Conservation (phyloP, 108 stramenopile genomes). For the Cyclotella kingstonii region DNA sequence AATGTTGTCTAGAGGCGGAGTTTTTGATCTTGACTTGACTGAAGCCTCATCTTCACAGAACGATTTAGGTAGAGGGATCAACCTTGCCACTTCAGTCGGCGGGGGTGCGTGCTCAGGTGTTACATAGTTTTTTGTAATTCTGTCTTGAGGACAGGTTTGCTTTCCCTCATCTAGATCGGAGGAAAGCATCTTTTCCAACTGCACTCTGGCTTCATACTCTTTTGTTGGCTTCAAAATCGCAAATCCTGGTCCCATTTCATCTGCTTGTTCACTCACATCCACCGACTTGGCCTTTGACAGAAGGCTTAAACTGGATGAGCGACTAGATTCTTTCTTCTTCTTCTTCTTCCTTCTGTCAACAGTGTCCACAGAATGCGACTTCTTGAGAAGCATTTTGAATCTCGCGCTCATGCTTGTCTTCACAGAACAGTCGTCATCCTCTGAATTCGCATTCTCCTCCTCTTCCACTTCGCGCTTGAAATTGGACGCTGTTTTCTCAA, state of each 20-base stretch:
- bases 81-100: background rate
- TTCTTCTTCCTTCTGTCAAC: conserved; percentile 11
- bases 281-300: conserved; percentile 2
- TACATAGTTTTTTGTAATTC: conserved; percentile 18
- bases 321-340: conserved; percentile 4
- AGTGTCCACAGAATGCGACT: conserved; percentile 32
- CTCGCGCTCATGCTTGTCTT: conserved; percentile 34
- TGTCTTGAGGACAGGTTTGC: background rate
- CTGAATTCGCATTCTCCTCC: background rate
- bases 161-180: conserved; percentile 4
- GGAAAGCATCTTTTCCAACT: background rate
- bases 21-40: no score
- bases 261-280: background rate
- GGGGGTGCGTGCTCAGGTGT: conserved; percentile 8
- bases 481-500: conserved; percentile 8
- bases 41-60: conserved; percentile 17
- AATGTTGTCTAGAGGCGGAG: no score
- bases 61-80: conserved; percentile 30
- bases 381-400: conserved; percentile 33
- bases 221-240: conserved; percentile 28
- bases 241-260: conserved; percentile 46
- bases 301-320: background rate
- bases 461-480: background rate
- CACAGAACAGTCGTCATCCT: conserved; percentile 27
- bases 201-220: conserved; percentile 8